Base-by-base conservation (phyloP, 23 red algal species). In the Porphyridium purpureum region DNA sequence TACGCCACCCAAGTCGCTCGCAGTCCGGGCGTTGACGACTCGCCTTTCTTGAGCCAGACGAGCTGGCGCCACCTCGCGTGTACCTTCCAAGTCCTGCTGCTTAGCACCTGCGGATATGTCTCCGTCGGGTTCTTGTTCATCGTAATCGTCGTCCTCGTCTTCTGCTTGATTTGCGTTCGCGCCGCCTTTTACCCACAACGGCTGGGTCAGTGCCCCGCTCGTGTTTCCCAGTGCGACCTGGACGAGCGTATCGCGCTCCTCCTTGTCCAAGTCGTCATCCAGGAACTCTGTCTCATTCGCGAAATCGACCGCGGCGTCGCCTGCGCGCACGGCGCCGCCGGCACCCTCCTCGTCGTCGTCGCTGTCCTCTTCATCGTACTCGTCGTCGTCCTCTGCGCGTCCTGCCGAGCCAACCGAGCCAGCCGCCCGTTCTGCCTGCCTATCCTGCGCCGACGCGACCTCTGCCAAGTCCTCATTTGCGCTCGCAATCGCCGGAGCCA, bases 191-290 rank as follows among this genome's bases (percentile, higher is more conserved):
- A 5, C 34, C 34, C 11, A 38, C 34, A n/a, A n/a, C n/a, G n/a
- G n/a, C n/a, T n/a, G n/a, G n/a, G n/a, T n/a, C 34, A 38, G 34
- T 11, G 38, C 38, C 38, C 17, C 17, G 11, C 17, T 44, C 11
- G 38, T 11, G 11, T 17, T 44, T 44, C 17, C 38, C 7, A 35
- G 27, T 6, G 74, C 48, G 24, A 80, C 24, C 7, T 51, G 35
- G 11, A 47, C 46, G 54, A 80, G 64, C 7, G 57, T 50, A 3
- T 21, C 50, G 3, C 64, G 62, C 11, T 54, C 50, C 7, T 54
- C 51, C n/a, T 80, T 54, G 35, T 65, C 59, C 17, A 80, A 46
- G 21, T 67, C 74, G 28, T 80, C 74, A 7, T 55, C 52, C 3
- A 68, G 15, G 9, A 62, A 22, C 57, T 75, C 70, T 17, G 61